These are phyloP conservation scores for Rostrohypoxylon terebratum DNA, from an alignment of 495 filamentous ascomycete genomes.

Conservation along the genomic window DNA sequence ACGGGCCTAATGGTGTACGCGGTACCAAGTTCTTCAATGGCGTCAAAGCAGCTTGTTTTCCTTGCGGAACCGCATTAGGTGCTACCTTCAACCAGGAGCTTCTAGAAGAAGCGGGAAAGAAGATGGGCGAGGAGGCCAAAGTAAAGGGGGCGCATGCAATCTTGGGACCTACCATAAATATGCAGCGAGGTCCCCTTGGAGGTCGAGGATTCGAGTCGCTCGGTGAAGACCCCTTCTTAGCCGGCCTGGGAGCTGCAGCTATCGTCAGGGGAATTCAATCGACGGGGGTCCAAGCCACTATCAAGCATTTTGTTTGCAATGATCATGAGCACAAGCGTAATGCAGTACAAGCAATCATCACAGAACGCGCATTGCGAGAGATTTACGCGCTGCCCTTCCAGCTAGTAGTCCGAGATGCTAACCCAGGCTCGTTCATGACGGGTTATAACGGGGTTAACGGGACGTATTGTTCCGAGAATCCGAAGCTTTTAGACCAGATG, in stretches of 20 bases:
- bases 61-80: slow-evolving; percentile 75
- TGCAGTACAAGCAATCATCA: slow-evolving; percentile 73
- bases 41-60: slow-evolving; percentile 73
- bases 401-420: slow-evolving; percentile 72
- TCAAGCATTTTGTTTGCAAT: slow-evolving; percentile 88
- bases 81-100: slow-evolving; percentile 77
- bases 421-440: slow-evolving; percentile 77
- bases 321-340: slow-evolving; percentile 81
- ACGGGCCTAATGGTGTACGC: slow-evolving; percentile 81
- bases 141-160: slow-evolving; percentile 77
- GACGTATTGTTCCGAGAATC: slow-evolving; percentile 74
- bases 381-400: slow-evolving; percentile 82
- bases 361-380: slow-evolving; percentile 77
- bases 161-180: slow-evolving; percentile 81
- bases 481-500: slow-evolving; percentile 70
- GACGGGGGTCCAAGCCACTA: slow-evolving; percentile 74
- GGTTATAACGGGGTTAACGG: slow-evolving; percentile 83
- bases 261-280: slow-evolving; percentile 77
- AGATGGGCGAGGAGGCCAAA: slow-evolving; percentile 76
- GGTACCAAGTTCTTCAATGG: slow-evolving; percentile 81
- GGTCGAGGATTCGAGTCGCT: slow-evolving; percentile 84
- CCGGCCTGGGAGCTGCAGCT: slow-evolving; percentile 73
- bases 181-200: slow-evolving; percentile 79
- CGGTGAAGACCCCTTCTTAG: slow-evolving; percentile 77
- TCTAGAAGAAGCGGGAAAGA: slow-evolving; percentile 67